A percentile compares a stretch with the other conserved stretches of the same genome.
phyloP scores from a whole-genome alignment of 2,329 filamentous ascomycete genomes.

The Didymella sp. region DNA sequence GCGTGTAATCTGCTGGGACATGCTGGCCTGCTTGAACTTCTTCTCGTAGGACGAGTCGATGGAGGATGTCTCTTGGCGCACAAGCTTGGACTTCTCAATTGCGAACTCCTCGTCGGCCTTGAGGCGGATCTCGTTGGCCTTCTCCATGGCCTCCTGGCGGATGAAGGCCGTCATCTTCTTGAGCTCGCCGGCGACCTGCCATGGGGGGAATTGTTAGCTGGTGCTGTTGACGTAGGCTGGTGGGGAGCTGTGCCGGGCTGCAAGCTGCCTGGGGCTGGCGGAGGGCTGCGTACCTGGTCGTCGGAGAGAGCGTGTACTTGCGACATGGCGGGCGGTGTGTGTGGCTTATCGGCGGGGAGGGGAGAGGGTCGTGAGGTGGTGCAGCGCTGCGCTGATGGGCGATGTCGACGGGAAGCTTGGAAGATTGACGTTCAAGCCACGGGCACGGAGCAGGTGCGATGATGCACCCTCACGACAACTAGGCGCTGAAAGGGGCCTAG shows the following conservation, averaged over 20 bases:
- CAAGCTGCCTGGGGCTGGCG: slow-evolving; percentile 12
- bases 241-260: slow-evolving; percentile 23
- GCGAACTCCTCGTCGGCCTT: slow-evolving; percentile 99
- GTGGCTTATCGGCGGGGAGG: slow-evolving; percentile 11
- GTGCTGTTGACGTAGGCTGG: slow-evolving; percentile 38
- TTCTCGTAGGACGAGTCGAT: slow-evolving; percentile 96
- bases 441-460: slow-evolving; percentile 31
- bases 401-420: slow-evolving; percentile 35
- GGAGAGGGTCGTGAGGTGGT: slow-evolving; percentile 18
- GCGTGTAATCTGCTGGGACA: slow-evolving; percentile 98
- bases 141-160: slow-evolving; percentile 96
- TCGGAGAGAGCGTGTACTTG: slow-evolving; percentile 94
- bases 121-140: slow-evolving; percentile 95
- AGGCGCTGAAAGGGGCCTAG: slow-evolving; percentile 17
- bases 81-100: slow-evolving; percentile 98
- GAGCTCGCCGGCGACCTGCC: slow-evolving; percentile 93
- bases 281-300: slow-evolving; percentile 75
- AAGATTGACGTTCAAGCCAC: slow-evolving; percentile 34
- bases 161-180: slow-evolving; percentile 99
- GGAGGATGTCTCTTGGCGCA: slow-evolving; percentile 89
- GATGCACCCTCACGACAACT: slow-evolving; percentile 15
- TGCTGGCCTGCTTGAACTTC: slow-evolving; percentile 98
- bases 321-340: slow-evolving; percentile 73
- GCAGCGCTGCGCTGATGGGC: slow-evolving; percentile 21
- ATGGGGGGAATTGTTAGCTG: slow-evolving; percentile 38